A percentile compares a stretch with the other conserved stretches of the same genome.
Evolutionary conservation across 2,329 filamentous ascomycete genomes (phyloP).

Genomic region (Fusarium hostae): DNA sequence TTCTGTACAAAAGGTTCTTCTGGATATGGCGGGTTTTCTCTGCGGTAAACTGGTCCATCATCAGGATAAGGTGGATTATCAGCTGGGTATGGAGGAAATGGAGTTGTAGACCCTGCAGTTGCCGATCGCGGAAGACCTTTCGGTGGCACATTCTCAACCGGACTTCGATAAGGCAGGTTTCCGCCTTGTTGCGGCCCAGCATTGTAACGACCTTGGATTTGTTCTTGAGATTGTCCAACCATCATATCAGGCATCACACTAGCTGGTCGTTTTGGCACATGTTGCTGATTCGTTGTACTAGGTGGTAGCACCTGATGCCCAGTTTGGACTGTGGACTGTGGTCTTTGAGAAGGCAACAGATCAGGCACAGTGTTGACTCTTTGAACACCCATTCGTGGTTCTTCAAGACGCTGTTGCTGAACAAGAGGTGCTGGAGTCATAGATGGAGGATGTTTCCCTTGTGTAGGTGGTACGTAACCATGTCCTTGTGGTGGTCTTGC

Average conservation of each 20-base stretch:
- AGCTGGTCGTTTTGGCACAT: constrained; percentile 30
- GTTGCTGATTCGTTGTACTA: background rate
- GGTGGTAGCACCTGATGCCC: constrained; percentile 1
- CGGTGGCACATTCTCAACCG: constrained; percentile 23
- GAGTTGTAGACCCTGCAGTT: constrained; percentile 32
- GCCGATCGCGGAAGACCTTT: constrained; percentile 30
- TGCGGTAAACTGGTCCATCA: background rate
- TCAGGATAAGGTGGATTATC: constrained; percentile 30
- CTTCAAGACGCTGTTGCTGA: constrained; percentile 32
- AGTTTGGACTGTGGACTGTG: constrained; percentile 20
- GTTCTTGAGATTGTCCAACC: constrained; percentile 11
- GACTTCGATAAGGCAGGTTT: constrained; percentile 28
- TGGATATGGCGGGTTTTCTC: constrained; percentile 18
- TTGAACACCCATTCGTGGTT: constrained; percentile 36
- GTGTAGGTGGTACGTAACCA: constrained; percentile 37
- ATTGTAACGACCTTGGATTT: background rate
- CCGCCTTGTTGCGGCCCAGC: constrained; percentile 7
- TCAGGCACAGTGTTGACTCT: constrained; percentile 42
- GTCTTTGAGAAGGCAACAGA: constrained; percentile 31
- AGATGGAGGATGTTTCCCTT: constrained; percentile 38
- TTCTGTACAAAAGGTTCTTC: constrained; percentile 23
- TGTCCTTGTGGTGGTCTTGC: constrained; percentile 17
- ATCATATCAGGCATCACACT: constrained; percentile 41
- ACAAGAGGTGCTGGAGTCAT: constrained; percentile 41
- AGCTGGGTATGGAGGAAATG: constrained; percentile 29